Evolutionary conservation across 2,329 filamentous ascomycete species (phyloP).

Genomic region (Talaromyces piceae): DNA sequence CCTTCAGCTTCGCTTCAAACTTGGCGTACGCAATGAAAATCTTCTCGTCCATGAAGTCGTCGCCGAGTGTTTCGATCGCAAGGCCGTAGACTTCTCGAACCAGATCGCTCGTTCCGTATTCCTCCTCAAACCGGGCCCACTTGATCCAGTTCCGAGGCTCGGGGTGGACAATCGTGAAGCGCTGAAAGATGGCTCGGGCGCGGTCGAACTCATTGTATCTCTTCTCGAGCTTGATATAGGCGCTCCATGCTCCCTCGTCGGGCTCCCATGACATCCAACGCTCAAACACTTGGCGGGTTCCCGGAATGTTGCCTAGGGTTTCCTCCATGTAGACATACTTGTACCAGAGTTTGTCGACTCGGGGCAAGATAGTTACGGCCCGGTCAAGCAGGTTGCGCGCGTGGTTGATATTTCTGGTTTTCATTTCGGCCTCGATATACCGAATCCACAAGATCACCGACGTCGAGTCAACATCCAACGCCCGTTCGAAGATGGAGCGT

Average conservation of each 20-base stretch:
- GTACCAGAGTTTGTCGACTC: conserved; percentile 97
- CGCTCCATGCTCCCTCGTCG: conserved; percentile 88
- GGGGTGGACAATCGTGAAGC: conserved; percentile 86
- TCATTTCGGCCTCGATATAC: conserved; percentile 96
- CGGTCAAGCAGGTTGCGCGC: conserved; percentile 89
- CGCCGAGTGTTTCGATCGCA: conserved; percentile 81
- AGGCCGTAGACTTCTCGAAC: conserved; percentile 87
- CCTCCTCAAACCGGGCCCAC: conserved; percentile 96
- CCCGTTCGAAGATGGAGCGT: conserved; percentile 87
- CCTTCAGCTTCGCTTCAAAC: conserved; percentile 89
- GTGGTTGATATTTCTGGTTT: conserved; percentile 90
- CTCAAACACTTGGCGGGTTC: conserved; percentile 89
- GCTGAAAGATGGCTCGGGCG: conserved; percentile 80
- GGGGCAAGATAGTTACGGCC: conserved; percentile 82
- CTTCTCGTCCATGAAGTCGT: conserved; percentile 93
- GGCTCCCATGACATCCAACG: conserved; percentile 98
- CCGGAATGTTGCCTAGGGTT: conserved; percentile 88
- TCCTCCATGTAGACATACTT: conserved; percentile 99
- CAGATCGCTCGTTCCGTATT: conserved; percentile 82
- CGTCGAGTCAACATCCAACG: conserved; percentile 83
- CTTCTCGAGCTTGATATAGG: conserved; percentile 97
- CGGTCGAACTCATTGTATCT: conserved; percentile 86
- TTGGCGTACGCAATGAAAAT: conserved; percentile 93
- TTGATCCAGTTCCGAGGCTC: conserved; percentile 98
- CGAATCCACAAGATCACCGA: conserved; percentile 82